These are phyloP conservation scores for Gynostemma pentaphyllum DNA, from an alignment of 306 rosid genomes.

Conservation along the genomic window DNA sequence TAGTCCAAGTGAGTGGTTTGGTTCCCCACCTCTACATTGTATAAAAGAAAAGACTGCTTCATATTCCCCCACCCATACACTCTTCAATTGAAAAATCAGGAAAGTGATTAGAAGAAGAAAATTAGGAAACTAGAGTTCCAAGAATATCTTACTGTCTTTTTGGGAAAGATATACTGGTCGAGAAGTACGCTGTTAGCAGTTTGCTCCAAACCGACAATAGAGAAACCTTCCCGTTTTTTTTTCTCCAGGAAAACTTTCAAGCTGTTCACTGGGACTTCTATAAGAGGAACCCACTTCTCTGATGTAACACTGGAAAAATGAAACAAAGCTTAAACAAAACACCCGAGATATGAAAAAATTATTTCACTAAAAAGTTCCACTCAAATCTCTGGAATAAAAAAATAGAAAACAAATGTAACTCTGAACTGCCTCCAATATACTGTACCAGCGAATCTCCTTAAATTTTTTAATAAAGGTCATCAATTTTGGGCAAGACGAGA, in stretches of 20 bases:
- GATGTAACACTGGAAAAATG: constrained; percentile 75
- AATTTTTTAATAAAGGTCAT: neutral
- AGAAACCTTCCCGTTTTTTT: constrained; percentile 83
- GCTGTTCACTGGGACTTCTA: constrained; percentile 80
- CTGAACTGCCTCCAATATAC: neutral
- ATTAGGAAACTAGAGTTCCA: neutral
- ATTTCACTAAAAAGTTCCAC: neutral
- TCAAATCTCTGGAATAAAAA: neutral
- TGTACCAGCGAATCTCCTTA: neutral
- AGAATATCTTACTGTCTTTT: constrained; percentile 47
- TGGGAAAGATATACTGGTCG: constrained; percentile 61
- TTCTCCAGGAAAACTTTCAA: constrained; percentile 67
- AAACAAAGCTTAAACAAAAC: neutral
- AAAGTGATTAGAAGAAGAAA: neutral
- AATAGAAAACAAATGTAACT: neutral
- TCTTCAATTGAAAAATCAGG: neutral
- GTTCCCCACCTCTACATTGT: no score
- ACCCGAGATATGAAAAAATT: neutral
- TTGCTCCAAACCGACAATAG: constrained; percentile 93
- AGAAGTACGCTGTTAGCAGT: constrained; percentile 89
- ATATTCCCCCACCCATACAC: neutral
- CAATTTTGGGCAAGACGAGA: neutral
- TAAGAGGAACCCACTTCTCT: constrained; percentile 93
- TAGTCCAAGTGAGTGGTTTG: no score
- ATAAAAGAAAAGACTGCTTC: no score